Evolutionary conservation across 1,284 basidiomycete species (phyloP).

Genomic region (Macrocystidia cucumis): DNA sequence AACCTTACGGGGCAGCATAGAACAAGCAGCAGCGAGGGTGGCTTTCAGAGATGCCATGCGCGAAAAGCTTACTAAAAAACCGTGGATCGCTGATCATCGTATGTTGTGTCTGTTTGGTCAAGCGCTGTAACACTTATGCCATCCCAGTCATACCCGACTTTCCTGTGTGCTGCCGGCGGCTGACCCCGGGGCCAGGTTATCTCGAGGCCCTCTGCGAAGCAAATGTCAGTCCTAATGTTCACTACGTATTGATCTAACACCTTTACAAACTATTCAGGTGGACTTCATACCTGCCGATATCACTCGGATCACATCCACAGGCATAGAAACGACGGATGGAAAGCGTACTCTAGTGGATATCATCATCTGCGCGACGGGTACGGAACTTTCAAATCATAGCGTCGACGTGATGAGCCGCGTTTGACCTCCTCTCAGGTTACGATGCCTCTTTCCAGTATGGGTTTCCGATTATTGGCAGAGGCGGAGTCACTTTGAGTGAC

Average conservation of each 20-base stretch:
- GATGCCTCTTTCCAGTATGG: constrained; percentile 43
- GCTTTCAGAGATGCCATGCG: constrained; percentile 41
- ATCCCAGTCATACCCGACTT: constrained; percentile 49
- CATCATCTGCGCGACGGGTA: constrained; percentile 52
- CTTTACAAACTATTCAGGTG: constrained; percentile 27
- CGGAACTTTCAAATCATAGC: background rate
- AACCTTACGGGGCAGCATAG: constrained; percentile 33
- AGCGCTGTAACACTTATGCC: constrained; percentile 3
- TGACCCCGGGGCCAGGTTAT: constrained; percentile 62
- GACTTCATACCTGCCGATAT: constrained; percentile 46
- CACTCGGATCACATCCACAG: constrained; percentile 39
- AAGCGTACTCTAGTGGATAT: constrained; percentile 46
- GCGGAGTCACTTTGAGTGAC: constrained; percentile 37
- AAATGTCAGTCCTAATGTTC: constrained; percentile 32
- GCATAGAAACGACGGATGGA: constrained; percentile 50
- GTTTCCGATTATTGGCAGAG: constrained; percentile 45
- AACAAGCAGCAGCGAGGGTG: constrained; percentile 31
- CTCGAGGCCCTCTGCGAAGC: constrained; percentile 54
- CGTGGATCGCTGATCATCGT: constrained; percentile 53
- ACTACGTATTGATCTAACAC: background rate
- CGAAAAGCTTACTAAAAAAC: constrained; percentile 43
- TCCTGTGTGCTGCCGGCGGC: constrained; percentile 45
- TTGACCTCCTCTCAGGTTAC: constrained; percentile 28
- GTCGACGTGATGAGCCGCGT: background rate
- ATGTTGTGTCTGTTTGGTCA: constrained; percentile 11